phyloP scores from a whole-genome alignment of 2,329 filamentous ascomycete species.

The Arthrobotrys pseudoclavata region DNA sequence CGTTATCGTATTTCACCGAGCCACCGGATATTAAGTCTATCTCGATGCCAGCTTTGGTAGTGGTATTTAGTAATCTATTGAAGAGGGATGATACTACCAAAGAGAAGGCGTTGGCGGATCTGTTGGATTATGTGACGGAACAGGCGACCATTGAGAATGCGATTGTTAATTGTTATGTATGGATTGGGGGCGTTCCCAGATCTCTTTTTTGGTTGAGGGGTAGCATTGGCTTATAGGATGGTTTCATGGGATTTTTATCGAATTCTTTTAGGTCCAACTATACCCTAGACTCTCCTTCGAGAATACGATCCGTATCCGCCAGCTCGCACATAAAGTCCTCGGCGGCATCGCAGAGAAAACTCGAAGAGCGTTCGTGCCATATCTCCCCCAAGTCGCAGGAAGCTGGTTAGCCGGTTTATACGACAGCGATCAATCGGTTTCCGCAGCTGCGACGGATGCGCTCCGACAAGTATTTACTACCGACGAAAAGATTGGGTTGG shows the following conservation, averaged over 20 bases:
- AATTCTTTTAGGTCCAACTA: slow-evolving; percentile 76
- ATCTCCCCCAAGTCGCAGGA: slow-evolving; percentile 82
- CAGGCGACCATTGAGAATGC: slow-evolving; percentile 78
- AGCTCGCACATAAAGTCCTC: slow-evolving; percentile 84
- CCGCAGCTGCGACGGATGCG: slow-evolving; percentile 82
- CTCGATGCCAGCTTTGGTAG: slow-evolving; percentile 83
- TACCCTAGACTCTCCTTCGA: slow-evolving; percentile 94
- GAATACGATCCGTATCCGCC: slow-evolving; percentile 86
- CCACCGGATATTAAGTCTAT: slow-evolving; percentile 84
- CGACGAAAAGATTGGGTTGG: slow-evolving; percentile 80
- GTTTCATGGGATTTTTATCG: neutral
- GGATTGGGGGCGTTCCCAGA: slow-evolving; percentile 29
- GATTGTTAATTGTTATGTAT: slow-evolving; percentile 66
- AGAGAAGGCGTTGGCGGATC: slow-evolving; percentile 87
- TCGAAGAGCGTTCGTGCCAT: slow-evolving; percentile 85
- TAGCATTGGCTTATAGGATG: slow-evolving; percentile 4
- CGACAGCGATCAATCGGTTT: slow-evolving; percentile 83
- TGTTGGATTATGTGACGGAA: slow-evolving; percentile 75
- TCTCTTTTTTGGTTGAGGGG: neutral
- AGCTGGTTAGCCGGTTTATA: slow-evolving; percentile 93
- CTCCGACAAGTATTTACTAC: slow-evolving; percentile 81
- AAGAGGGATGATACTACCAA: slow-evolving; percentile 97
- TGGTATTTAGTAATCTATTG: slow-evolving; percentile 90
- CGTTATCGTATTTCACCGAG: slow-evolving; percentile 87
- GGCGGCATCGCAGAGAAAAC: slow-evolving; percentile 72